Conservation (phyloP, 2,329 filamentous ascomycete genomes). For the Bipolaris cookei region DNA sequence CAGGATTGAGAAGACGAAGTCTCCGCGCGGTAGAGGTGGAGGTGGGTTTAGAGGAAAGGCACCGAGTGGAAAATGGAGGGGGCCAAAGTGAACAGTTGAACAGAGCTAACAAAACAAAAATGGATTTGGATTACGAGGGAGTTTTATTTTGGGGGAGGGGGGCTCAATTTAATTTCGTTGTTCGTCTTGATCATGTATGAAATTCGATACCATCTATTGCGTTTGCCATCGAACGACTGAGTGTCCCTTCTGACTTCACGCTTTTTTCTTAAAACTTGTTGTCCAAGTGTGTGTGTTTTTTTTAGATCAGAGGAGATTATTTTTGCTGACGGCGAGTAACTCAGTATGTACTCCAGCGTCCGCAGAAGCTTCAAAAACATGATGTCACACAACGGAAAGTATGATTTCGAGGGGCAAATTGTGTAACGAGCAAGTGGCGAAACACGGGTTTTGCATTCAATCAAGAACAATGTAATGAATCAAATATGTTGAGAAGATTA, state of each 20-base stretch:
- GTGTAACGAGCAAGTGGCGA: slow-evolving; percentile 1
- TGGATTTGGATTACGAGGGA: not conserved
- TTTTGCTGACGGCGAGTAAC: not conserved
- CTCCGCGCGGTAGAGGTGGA: slow-evolving; percentile 16
- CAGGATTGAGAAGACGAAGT: slow-evolving; percentile 19
- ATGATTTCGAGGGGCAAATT: slow-evolving; percentile 1
- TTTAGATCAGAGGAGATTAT: not conserved
- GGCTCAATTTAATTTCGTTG: not conserved
- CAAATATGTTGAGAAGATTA: too few species aligned
- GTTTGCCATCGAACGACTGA: not conserved
- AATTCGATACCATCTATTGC: slow-evolving; percentile 4
- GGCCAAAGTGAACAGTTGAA: slow-evolving; percentile 11
- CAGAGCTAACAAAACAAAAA: slow-evolving; percentile 3
- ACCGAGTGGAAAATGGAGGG: slow-evolving; percentile 14
- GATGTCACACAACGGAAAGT: not conserved
- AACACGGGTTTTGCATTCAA: not conserved
- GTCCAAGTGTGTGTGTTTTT: not conserved
- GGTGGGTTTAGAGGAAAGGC: slow-evolving; percentile 19
- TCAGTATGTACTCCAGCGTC: not conserved
- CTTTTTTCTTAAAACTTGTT: not conserved
- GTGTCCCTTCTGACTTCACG: not conserved
- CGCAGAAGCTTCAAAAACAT: not conserved
- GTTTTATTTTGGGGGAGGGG: too few species aligned
- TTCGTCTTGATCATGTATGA: not conserved
- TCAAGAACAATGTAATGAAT: not conserved